Percentiles rank a stretch among this genome's conserved stretches.
Conservation (phyloP, 202 grass and related monocot genomes). For the Setaria viridis region DNA sequence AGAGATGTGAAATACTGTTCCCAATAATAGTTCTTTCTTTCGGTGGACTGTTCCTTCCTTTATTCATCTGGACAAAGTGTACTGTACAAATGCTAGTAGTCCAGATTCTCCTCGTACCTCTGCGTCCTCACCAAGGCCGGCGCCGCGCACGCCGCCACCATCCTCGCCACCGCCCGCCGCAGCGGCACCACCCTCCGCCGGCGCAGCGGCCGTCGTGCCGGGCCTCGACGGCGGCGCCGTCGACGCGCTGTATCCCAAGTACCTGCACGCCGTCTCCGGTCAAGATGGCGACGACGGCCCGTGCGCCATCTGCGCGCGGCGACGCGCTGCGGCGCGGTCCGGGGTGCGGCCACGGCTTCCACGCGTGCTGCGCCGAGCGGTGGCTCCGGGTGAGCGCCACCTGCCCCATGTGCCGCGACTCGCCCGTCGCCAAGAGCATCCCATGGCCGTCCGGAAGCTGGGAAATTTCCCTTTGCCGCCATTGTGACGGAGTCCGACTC, state of each 20-base stretch:
- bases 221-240: slow-evolving; percentile 65
- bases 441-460: too few species aligned
- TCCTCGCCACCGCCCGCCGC: background rate
- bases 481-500: too few species aligned
- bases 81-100: too few species aligned
- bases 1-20: too few species aligned
- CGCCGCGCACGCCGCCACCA: background rate
- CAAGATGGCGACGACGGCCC: background rate
- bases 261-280: background rate
- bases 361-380: background rate
- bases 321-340: slow-evolving; percentile 57
- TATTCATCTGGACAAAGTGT: too few species aligned
- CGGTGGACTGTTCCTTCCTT: too few species aligned
- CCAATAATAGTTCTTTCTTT: too few species aligned
- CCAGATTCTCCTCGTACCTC: background rate
- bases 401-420: slow-evolving; percentile 59
- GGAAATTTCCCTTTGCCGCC: too few species aligned
- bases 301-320: background rate
- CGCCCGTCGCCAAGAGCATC: background rate
- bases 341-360: slow-evolving; percentile 40
- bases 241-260: slow-evolving; percentile 71
- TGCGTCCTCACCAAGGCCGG: slow-evolving; percentile 50
- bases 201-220: slow-evolving; percentile 4
- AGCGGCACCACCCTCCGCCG: background rate
- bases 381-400: slow-evolving; percentile 68